Evolutionary conservation across 306 rosid genomes (phyloP), one percentile per base, ranked within the genome.

Genomic region (Pueraria montana): DNA sequence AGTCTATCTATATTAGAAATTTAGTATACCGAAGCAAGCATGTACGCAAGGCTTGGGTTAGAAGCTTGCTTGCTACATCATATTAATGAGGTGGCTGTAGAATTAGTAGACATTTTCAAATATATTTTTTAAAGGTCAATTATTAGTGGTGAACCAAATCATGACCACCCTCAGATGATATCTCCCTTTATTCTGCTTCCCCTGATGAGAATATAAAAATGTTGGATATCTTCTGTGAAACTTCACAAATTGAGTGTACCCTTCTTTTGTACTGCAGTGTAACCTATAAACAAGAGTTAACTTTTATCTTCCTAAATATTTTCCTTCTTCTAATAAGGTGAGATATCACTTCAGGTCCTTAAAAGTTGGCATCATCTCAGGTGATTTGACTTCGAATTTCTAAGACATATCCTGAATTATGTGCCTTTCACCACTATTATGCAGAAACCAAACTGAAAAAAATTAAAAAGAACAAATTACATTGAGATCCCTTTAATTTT

Each of bases 381-480:
- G 63, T 36, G 63, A 72, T 79, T 73, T 84, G 75, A 62, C 65
- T 43, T 11, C 9, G 77, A 72, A 36, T 8, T 64, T 74, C 45
- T 55, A 3, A 46, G 23, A 68, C 68, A 72, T 64, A 63, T 63
- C 40, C 52, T 63, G 53, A 23, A 84, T 53, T 67, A 26, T 11
- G 40, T 49, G 26, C 32, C 23, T 62, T 77, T 26, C 50, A 61
- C 75, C 46, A n/a, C 16, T 74, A 2, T 18, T 74, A 17, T 72
- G 69, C 80, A 5, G 71, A 59, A 77, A 77, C 56, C 11, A 59
- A 48, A 48, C 49, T 43, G 3, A 69, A 6, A 55, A 74, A 59
- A 52, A 48, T 1, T n/a, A 66, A 40, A 42, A 68, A 3, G n/a
- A n/a, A n/a, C n/a, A n/a, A n/a, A n/a, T n/a, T n/a, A n/a, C n/a